A percentile compares a stretch with the other conserved stretches of the same genome.
Conservation (phyloP, 2,329 filamentous ascomycete genomes). For the Pseudopithomyces chartarum region DNA sequence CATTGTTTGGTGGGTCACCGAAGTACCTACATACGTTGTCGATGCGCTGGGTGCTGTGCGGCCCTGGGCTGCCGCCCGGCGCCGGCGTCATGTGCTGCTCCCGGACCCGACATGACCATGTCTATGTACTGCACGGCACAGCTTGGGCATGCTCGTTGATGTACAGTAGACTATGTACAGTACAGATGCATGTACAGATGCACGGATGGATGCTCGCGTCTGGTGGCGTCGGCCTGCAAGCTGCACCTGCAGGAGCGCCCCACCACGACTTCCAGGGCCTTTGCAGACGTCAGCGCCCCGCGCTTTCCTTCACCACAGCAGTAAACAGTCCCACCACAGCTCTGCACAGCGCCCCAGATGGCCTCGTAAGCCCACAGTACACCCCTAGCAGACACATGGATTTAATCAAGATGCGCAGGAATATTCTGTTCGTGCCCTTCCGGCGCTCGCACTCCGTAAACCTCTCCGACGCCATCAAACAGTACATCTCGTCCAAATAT, state of each 20-base stretch:
- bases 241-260: constrained; percentile 2
- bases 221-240: neutral
- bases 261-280: neutral
- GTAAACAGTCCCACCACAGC: constrained; percentile 21
- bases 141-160: neutral
- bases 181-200: too few species aligned
- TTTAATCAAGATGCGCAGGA: constrained; percentile 45
- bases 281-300: constrained; percentile 11
- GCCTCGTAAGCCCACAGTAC: constrained; percentile 27
- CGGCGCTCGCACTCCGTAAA: constrained; percentile 80
- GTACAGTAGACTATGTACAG: neutral
- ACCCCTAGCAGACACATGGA: neutral
- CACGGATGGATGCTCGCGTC: neutral
- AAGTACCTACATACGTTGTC: neutral
- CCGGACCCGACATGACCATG: neutral
- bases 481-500: constrained; percentile 98
- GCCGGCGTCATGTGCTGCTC: neutral
- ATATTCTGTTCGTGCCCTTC: constrained; percentile 82
- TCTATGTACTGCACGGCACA: neutral
- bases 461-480: constrained; percentile 80
- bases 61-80: neutral
- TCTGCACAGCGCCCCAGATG: constrained; percentile 19
- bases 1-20: constrained; percentile 18
- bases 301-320: constrained; percentile 22
- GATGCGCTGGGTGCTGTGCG: neutral